Base-by-base conservation (phyloP, 345 rosid species). In the Balakata baccata region DNA sequence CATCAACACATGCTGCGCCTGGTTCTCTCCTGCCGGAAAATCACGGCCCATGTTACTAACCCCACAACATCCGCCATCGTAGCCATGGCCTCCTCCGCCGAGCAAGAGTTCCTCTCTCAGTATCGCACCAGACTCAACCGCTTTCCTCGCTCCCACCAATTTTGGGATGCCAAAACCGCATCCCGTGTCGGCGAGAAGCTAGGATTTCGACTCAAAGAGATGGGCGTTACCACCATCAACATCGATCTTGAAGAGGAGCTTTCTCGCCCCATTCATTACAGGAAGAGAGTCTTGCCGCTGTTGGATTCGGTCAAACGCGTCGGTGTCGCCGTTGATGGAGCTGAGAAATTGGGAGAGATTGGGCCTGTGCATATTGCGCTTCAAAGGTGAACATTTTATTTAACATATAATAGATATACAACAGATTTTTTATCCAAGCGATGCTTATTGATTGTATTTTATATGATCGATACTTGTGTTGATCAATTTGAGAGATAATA, bases 101-200 rank as follows among this genome's bases (percentile, higher is more conserved):
- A 89, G 70, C 89, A 87, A 12, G 97, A 89, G 38, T 93, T 90
- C 79, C 77, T 86, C 11, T 81, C 91, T n/a, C 84, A 71, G 62
- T 84, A 72, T 85, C 93, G 93, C 50, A 80, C 88, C 74, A 86
- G 84, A 69, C 91, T 87, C 87, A 78, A 75, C 75, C 84, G 89
- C 14, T 80, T 86, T 72, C 97, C 89, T 43, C 85, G 84, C 38
- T 75, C 83, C 52, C 85, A 73, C 78, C 77, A 79, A 54, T 69
- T 77, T 77, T 88, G 93, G 97, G 93, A 90, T 79, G 81, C 93
- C 39, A 86, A 81, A 52, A 81, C 81, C 47, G 97, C 93, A 1
- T 85, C 89, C n/a, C 89, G 89, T 68, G 96, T 93, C 67, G 98
- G 98, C n/a, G 92, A 89, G 86, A 89, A 89, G 79, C 86, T 91